Evolutionary conservation across 2,329 filamentous ascomycete species (phyloP).

Genomic region (Trichoderma koningiopsis): DNA sequence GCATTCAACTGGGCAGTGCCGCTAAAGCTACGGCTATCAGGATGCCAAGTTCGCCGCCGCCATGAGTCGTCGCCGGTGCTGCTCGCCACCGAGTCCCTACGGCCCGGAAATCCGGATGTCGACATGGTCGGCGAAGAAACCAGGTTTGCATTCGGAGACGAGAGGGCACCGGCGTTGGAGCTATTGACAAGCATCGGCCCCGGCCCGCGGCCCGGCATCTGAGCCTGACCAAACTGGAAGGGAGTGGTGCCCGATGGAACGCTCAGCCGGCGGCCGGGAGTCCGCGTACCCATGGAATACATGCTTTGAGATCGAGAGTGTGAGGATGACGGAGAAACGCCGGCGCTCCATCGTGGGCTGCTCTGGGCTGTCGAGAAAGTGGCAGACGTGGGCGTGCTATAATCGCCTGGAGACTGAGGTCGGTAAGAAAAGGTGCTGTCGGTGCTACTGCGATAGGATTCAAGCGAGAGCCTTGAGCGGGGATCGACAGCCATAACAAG

Average conservation of each 20-base stretch:
- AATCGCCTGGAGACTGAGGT: constrained; percentile 69
- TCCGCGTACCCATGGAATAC: constrained; percentile 64
- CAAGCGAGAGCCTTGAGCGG: constrained; percentile 66
- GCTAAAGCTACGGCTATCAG: constrained; percentile 67
- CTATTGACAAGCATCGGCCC: constrained; percentile 57
- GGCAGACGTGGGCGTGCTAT: constrained; percentile 80
- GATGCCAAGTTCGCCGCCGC: constrained; percentile 88
- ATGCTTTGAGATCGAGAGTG: constrained; percentile 72
- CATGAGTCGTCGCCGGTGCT: constrained; percentile 71
- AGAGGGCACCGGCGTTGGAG: constrained; percentile 57
- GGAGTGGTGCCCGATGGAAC: constrained; percentile 76
- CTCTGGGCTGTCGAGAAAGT: constrained; percentile 76
- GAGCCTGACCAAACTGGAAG: constrained; percentile 66
- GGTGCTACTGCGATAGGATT: constrained; percentile 66
- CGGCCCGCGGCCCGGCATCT: constrained; percentile 57
- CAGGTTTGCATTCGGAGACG: constrained; percentile 60
- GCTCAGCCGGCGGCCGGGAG: constrained; percentile 74
- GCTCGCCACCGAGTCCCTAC: constrained; percentile 65
- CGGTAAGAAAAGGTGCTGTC: constrained; percentile 66
- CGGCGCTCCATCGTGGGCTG: constrained; percentile 73
- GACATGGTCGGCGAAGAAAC: constrained; percentile 67
- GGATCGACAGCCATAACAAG: constrained; percentile 79
- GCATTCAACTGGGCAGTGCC: constrained; percentile 73
- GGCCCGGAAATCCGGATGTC: constrained; percentile 58
- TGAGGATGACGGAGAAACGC: constrained; percentile 69